Base-by-base conservation (phyloP, 257 asterid genomes). In the Nicotiana benthamiana region DNA sequence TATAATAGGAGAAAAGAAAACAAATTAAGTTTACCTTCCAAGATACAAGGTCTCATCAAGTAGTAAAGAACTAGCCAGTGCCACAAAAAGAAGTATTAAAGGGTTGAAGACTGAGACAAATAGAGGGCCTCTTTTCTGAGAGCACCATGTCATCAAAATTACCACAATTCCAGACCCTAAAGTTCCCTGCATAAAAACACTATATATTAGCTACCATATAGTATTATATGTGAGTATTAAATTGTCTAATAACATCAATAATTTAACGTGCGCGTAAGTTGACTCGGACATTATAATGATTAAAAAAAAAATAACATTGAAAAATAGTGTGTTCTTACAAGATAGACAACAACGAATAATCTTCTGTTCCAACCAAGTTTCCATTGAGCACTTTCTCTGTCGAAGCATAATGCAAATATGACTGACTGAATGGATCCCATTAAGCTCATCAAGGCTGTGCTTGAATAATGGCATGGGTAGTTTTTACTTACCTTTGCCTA, bases 401-500 rank as follows among this genome's bases (percentile, higher is more conserved):
- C 96, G 10, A 75, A n/a, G 32, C 89, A 89, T 40, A 94, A 80
- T 12, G 97, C 98, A 70, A 82, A 84, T 5, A 85, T 64, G 56
- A 81, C 81, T 1, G 95, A 82, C 82, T 94, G 98, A 61, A 93
- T 0, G 0, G 90, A 72, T 27, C 97, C 97, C 88, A 91, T 87
- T 6, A 85, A 5, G 66, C 91, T 80, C 30, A 93, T 87, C 12
- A 94, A 75, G 4, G 96, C 93, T 0, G 96, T 87, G 90, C 97
- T 93, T 15, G 98, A 94, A 75, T 91, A 92, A 46, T 83, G 93
- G 46, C 89, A 93, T 12, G 97, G 98, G 40, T 90, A 94, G 28
- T 12, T 34, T 79, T 85, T 61, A 60, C 91, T 86, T 84, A 94
- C 80, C 60, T 90, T 89, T 0, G 97, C 86, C 96, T 92, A 67